Conservation (phyloP, 2,329 filamentous ascomycete genomes). For the Colletotrichum sidae region DNA sequence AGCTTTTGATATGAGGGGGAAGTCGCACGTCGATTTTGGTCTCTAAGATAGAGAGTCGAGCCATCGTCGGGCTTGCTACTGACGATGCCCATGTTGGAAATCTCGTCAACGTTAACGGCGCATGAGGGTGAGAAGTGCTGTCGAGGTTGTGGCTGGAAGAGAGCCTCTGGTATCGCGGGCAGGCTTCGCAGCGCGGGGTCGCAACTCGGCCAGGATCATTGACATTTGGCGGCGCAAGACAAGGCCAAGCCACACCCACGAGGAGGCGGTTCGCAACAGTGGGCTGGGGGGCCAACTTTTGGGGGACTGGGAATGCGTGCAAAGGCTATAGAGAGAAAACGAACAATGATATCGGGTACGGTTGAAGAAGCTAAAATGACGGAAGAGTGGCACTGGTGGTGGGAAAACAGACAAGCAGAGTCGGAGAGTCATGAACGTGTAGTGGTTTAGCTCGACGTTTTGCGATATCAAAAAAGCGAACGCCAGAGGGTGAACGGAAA, state of each 20-base stretch:
- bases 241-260: slow-evolving; percentile 36
- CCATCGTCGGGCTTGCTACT: slow-evolving; percentile 90
- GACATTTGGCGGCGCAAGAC: slow-evolving; percentile 38
- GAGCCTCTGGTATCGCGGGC: slow-evolving; percentile 19
- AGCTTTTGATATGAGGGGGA: slow-evolving; percentile 36
- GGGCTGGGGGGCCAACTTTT: slow-evolving; percentile 32
- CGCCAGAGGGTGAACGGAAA: slow-evolving; percentile 5
- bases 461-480: slow-evolving; percentile 33
- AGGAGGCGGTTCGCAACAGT: slow-evolving; percentile 28
- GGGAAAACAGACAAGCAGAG: slow-evolving; percentile 21
- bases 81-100: slow-evolving; percentile 86
- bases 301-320: slow-evolving; percentile 20
- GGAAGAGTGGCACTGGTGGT: slow-evolving; percentile 21
- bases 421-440: slow-evolving; percentile 19
- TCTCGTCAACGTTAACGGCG: slow-evolving; percentile 35
- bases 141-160: slow-evolving; percentile 13
- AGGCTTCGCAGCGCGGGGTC: slow-evolving; percentile 38
- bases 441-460: slow-evolving; percentile 30
- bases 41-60: slow-evolving; percentile 83
- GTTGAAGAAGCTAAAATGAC: slow-evolving; percentile 24
- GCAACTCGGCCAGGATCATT: slow-evolving; percentile 35
- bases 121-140: slow-evolving; percentile 24
- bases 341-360: slow-evolving; percentile 1
- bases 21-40: slow-evolving; percentile 87
- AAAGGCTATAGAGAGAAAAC: background rate